These are phyloP conservation scores for Venturia oleaginea DNA, from an alignment of 2,329 filamentous ascomycete species.

Conservation along the genomic window DNA sequence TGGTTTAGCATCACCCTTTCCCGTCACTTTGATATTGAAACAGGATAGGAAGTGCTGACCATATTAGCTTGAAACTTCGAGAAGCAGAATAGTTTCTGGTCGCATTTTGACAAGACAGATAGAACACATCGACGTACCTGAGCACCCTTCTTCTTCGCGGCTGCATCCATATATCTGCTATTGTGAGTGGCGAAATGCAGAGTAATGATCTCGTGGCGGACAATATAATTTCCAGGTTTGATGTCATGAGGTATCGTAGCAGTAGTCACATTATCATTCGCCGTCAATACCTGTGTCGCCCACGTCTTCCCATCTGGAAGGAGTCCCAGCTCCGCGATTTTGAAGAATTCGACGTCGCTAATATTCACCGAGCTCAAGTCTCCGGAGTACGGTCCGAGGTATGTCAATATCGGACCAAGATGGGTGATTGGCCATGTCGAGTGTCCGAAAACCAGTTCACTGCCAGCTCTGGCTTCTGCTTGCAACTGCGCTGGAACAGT, in stretches of 20 bases:
- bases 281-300: conserved; percentile 28
- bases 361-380: conserved; percentile 13
- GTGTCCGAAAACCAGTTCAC: conserved; percentile 6
- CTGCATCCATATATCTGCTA: conserved; percentile 18
- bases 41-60: conserved; percentile 40
- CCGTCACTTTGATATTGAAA: conserved; percentile 39
- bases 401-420: conserved; percentile 14
- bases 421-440: conserved; percentile 12
- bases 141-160: conserved; percentile 35
- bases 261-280: conserved; percentile 39
- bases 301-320: conserved; percentile 23
- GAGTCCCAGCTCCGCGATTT: conserved; percentile 9
- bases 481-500: neutral
- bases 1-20: conserved; percentile 27
- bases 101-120: no score
- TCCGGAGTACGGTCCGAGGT: conserved; percentile 11
- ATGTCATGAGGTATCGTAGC: conserved; percentile 37
- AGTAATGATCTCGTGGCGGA: conserved; percentile 46
- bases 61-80: no score
- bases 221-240: conserved; percentile 41
- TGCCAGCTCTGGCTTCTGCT: conserved; percentile 7
- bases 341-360: conserved; percentile 10
- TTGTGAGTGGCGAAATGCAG: conserved; percentile 28
- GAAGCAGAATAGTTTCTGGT: no score
- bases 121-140: conserved; percentile 27